Percentiles rank a stretch among this genome's conserved stretches.
Conservation (phyloP, 345 rosid species). For the Geranium brycei region DNA sequence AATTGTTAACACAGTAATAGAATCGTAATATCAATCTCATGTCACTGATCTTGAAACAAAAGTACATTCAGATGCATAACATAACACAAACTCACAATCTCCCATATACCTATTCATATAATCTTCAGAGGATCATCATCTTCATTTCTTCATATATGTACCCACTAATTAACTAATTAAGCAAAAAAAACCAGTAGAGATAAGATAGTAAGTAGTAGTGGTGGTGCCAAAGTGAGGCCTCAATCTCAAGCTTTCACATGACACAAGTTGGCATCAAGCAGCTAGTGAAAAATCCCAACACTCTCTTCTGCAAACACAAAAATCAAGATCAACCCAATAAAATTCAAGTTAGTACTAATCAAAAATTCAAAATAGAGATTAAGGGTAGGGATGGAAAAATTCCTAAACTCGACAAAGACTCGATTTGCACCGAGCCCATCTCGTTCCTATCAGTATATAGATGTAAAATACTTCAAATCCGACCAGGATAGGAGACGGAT, state of each 20-base stretch:
- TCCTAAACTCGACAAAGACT: background rate
- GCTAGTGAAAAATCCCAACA: conserved; percentile 59
- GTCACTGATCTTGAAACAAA: background rate
- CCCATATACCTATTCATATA: background rate
- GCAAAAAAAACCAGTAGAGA: background rate
- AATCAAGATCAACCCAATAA: background rate
- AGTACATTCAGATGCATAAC: background rate
- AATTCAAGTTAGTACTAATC: background rate
- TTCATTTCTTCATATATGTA: background rate
- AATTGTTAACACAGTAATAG: too few relatives aligned
- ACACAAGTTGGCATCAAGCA: conserved; percentile 60
- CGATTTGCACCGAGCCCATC: too few relatives aligned
- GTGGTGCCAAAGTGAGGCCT: background rate
- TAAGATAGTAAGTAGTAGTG: background rate
- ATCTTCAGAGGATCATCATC: background rate
- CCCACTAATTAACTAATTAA: background rate
- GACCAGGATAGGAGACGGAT: too few relatives aligned
- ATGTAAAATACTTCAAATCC: too few relatives aligned
- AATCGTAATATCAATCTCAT: background rate
- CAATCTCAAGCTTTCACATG: conserved; percentile 17
- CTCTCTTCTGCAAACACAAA: conserved; percentile 47
- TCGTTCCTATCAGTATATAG: too few relatives aligned
- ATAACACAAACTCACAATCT: background rate
- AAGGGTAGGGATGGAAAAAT: conserved; percentile 1
- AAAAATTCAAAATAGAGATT: background rate